Percentiles rank a stretch among this genome's conserved stretches.
Evolutionary conservation across 306 rosid genomes (phyloP).

Genomic region (Sphenostylis stenocarpa): DNA sequence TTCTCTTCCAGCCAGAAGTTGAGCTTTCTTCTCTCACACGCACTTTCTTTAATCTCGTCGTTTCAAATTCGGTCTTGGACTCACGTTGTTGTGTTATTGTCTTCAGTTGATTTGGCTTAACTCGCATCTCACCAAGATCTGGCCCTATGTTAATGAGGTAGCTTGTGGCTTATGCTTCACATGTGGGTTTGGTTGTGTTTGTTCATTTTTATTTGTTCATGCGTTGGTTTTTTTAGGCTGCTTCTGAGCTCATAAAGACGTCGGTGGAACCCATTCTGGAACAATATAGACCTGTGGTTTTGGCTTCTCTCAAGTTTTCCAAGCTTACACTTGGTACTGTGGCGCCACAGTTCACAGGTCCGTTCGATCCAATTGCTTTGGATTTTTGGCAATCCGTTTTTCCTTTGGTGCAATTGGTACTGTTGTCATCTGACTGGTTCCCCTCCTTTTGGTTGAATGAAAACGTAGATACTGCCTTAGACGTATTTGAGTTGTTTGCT

Average conservation of each 20-base stretch:
- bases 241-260: constrained; percentile 87
- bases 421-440: background rate
- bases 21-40: constrained; percentile 16
- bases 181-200: background rate
- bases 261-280: constrained; percentile 86
- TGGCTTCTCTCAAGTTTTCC: constrained; percentile 81
- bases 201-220: background rate
- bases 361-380: constrained; percentile 21
- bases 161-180: background rate
- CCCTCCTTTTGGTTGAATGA: background rate
- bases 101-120: constrained; percentile 85
- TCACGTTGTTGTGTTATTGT: constrained; percentile 13
- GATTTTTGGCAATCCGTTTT: background rate
- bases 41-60: background rate
- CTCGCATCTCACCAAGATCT: constrained; percentile 78
- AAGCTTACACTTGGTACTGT: constrained; percentile 96
- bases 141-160: constrained; percentile 95
- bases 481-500: background rate
- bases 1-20: constrained; percentile 83
- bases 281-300: constrained; percentile 66
- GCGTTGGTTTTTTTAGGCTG: constrained; percentile 56
- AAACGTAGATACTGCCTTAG: background rate
- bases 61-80: background rate
- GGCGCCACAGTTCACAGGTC: constrained; percentile 94
- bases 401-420: background rate